Evolutionary conservation across 371 early-diverging fungal genomes (phyloP), one percentile per base, ranked within the genome.

Genomic region (Funneliformis caledonium): DNA sequence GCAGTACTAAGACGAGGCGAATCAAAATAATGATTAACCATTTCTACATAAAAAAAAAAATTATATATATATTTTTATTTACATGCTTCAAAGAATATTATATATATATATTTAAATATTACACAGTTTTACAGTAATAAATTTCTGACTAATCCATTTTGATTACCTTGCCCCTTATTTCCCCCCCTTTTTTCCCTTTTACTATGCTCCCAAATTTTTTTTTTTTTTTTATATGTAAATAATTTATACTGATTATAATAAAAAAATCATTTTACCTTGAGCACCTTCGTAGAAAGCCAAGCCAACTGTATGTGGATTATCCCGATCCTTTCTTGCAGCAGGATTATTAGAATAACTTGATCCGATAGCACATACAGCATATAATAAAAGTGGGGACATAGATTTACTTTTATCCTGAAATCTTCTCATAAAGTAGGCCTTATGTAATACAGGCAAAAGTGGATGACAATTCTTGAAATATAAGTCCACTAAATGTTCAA

Each of bases 381-480:
- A 47, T 26, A 77, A 31, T 61, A 77, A 65, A 11, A 77, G 22
- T 2, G 33, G 65, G 0, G 61, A n/a, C 67, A 77, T 77, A 10
- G 64, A 22, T 65, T 61, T 77, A 37, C 12, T 77, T 31, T 43
- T 4, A 77, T 77, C 78, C 7, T 47, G 22, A 50, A 77, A 45
- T 65, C 78, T 22, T 48, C 65, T 19, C 43, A 65, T 19, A 64
- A 77, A 77, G 14, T 65, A 77, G 7, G 42, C 50, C 45, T 65
- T 77, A 77, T 65, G 67, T 48, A 77, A 26, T 11, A 77, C 78
- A 4, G 78, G 78, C 4, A 77, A 50, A 47, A 47, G 11, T 26
- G 67, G 61, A 47, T 77, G 78, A 77, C 64, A 77, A 65, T 77
- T 77, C n/a, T 65, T 31, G 42, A 77, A 77, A 48, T 77, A 77